Base-by-base conservation (phyloP, 164 flowering plant species). In the Vitis rupestris region DNA sequence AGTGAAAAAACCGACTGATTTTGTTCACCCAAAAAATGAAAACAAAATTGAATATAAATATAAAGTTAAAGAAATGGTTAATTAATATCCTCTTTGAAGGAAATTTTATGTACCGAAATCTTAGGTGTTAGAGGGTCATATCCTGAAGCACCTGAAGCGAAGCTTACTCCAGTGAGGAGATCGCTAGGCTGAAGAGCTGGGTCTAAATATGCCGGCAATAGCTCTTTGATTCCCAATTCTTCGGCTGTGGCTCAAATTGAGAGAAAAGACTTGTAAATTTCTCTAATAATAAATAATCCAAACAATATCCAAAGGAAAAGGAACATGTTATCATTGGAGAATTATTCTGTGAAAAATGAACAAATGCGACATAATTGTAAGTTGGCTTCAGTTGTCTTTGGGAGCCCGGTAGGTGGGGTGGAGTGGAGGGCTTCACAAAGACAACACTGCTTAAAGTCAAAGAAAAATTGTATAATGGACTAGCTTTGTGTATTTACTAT, bases 101-200 rank as follows among this genome's bases (percentile, higher is more conserved):
- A 23, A 49, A 17, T 51, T 59, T 2, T 29, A 14, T 29, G 19
- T 81, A 89, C 92, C 82, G 56, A 76, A 50, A 79, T 3, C 56
- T 55, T 54, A 47, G 90, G 27, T 5, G 91, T 87, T 12, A 78
- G 62, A n/a, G 86, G 84, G 67, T 89, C 94, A 68, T 49, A 87
- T 44, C 94, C 92, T 1, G 83, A 14, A 31, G 79, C 94, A 44
- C 92, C 88, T 0, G 92, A 89, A 15, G 90, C 94, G 58, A 89
- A 89, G 76, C 75, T 75, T 9, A 89, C 92, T 6, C 94, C 94
- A 0, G 88, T 83, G 12, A 72, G 59, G 1, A 90, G 85, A 37
- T 90, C 90, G 50, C 72, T 13, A 8, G 71, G 62, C 31, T 67
- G 44, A 19, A 90, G 27, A 29, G 50, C 59, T 52, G 88, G 87